Conservation (phyloP, 352 stramenopile genomes). For the Phytophthora melonis region DNA sequence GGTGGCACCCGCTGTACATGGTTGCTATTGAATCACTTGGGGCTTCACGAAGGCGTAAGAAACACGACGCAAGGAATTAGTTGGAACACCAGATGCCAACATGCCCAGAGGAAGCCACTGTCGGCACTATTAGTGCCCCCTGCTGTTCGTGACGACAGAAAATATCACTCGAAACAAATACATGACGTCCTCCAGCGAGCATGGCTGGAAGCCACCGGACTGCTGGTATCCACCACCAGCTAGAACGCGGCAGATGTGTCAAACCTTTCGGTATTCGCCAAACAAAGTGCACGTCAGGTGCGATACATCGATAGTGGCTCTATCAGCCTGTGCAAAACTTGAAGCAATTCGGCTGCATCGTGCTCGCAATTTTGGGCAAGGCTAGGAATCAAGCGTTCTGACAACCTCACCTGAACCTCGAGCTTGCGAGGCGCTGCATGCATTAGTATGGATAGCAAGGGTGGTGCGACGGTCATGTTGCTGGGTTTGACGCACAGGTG, state of each 20-base stretch:
- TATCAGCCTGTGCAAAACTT: background rate
- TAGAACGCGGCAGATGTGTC: background rate
- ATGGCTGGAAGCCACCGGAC: background rate
- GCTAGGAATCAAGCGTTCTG: background rate
- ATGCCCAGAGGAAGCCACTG: background rate
- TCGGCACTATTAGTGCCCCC: background rate
- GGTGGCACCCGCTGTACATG: background rate
- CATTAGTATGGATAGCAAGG: background rate
- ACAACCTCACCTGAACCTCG: background rate
- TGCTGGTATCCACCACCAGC: background rate
- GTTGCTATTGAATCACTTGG: background rate
- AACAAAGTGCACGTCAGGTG: no score
- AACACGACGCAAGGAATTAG: background rate
- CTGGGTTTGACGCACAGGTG: background rate
- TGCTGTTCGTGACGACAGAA: background rate
- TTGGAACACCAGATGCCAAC: slow-evolving; percentile 39
- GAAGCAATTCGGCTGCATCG: background rate
- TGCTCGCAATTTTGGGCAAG: background rate
- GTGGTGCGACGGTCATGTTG: background rate
- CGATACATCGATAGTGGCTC: no score
- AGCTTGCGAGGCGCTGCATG: no score
- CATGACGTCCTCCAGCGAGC: slow-evolving; percentile 14
- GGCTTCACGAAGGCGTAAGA: no score
- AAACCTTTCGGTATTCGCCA: no score
- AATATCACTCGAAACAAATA: background rate